Evolutionary conservation across 1,284 basidiomycete species (phyloP), one percentile per base, ranked within the genome.

Genomic region (Ganoderma sinense): DNA sequence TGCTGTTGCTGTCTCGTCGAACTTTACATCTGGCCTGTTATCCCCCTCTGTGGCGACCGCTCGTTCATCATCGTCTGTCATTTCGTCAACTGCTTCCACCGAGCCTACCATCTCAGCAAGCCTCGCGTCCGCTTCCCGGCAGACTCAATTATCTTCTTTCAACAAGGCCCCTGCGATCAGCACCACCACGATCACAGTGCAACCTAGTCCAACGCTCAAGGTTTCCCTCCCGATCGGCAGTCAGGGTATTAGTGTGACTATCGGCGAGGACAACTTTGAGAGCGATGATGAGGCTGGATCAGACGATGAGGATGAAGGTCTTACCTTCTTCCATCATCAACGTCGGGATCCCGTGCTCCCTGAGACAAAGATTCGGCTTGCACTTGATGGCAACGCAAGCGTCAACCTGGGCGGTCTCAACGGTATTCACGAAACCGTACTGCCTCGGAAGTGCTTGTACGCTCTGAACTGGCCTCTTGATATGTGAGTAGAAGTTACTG

Each of bases 391-490:
- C 48, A 77, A 79, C 7, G 78, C 78, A 3, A 80, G 78, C 58
- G 86, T 89, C 48, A 80, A 75, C 56, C 71, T 80, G 51, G 65
- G 73, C 33, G 79, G 78, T n/a, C 78, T 90, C 40, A 79, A 80
- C 59, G 87, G 87, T 2, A 70, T 82, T 53, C 68, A 80, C 26
- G 76, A 84, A 16, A 80, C 82, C 26, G 78, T 79, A 16, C 77
- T 91, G 53, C 78, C 83, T 64, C 75, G 76, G 39, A 83, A 75
- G 43, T 93, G 92, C 74, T 78, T 91, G 65, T 82, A 83, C 79
- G 82, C 88, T 39, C 79, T 93, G 68, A 90, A 89, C 77, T 93
- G 89, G 87, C 92, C 92, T 6, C 83, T 89, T 48, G 84, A 86
- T 62, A 80, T 84, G 91, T 93, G 80, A 75, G 89, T 81, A 33